Conservation (phyloP, 2,329 filamentous ascomycete species). For the Didymellaceae sp. region DNA sequence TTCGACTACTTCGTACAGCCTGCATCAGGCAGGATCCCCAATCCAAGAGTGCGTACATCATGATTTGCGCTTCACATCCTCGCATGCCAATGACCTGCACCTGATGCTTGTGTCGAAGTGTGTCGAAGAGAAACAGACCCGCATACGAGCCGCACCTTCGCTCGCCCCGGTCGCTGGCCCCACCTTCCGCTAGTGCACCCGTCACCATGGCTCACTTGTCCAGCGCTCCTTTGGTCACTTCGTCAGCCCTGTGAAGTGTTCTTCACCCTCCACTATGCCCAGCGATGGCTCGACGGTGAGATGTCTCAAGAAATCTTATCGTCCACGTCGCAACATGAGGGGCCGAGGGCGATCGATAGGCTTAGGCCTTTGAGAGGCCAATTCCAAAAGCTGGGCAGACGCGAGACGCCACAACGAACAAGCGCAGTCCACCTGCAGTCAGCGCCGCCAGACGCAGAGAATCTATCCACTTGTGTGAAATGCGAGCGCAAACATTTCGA, state of each 20-base stretch:
- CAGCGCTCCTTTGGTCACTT: too few species aligned
- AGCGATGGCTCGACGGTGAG: not conserved
- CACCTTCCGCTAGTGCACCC: conserved; percentile 13
- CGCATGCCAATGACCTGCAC: too few species aligned
- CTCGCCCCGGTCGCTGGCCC: conserved; percentile 6
- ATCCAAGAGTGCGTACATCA: not conserved
- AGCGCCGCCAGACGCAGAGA: conserved; percentile 1
- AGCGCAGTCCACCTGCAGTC: not conserved
- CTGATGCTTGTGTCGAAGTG: too few species aligned
- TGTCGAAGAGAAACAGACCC: too few species aligned
- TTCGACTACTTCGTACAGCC: too few species aligned
- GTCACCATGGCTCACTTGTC: conserved; percentile 1
- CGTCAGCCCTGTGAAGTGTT: conserved; percentile 5
- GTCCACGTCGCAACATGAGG: conserved; percentile 7
- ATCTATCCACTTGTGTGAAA: too few species aligned
- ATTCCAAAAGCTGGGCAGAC: too few species aligned
- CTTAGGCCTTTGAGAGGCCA: not conserved
- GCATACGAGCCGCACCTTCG: not conserved
- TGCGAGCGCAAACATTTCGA: not conserved
- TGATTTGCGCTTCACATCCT: not conserved
- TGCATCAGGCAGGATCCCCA: not conserved
- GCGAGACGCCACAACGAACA: not conserved
- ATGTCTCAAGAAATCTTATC: not conserved
- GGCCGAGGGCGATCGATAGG: conserved; percentile 9
- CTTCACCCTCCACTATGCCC: conserved; percentile 1